These are phyloP conservation scores for Xylariaceae sp. DNA, from an alignment of 2,329 filamentous ascomycete species.

Conservation along the genomic window DNA sequence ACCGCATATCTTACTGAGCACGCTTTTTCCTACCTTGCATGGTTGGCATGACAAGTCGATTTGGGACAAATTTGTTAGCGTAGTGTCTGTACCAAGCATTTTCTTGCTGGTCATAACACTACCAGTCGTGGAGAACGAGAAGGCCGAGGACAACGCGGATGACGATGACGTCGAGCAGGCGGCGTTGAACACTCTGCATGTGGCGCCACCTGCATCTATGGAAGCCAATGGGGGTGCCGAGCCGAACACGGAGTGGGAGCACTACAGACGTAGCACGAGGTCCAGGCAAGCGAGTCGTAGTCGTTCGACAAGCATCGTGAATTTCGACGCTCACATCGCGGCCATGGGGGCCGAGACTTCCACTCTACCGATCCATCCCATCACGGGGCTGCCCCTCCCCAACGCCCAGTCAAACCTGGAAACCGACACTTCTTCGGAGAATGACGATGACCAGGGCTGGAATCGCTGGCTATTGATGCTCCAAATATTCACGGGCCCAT, in stretches of 20 bases:
- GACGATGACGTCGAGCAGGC: conserved; percentile 36
- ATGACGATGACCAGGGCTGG: conserved; percentile 57
- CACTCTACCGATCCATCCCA: conserved; percentile 7
- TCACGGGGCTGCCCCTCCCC: conserved; percentile 18
- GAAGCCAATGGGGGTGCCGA: conserved; percentile 33
- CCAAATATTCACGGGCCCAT: conserved; percentile 80
- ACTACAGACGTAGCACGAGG: conserved; percentile 47
- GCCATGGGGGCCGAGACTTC: conserved; percentile 11
- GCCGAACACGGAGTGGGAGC: conserved; percentile 54
- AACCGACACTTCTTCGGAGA: conserved; percentile 27
- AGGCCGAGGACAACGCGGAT: conserved; percentile 46
- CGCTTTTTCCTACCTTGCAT: conserved; percentile 81
- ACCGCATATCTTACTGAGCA: conserved; percentile 64
- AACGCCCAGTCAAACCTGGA: conserved; percentile 26
- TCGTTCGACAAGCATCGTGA: conserved; percentile 31
- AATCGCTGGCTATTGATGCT: conserved; percentile 84
- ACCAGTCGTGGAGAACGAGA: conserved; percentile 76
- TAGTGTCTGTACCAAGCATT: conserved; percentile 83
- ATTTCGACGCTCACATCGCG: conserved; percentile 20
- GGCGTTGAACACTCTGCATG: conserved; percentile 27
- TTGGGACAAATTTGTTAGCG: conserved; percentile 76
- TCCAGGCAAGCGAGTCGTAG: conserved; percentile 30
- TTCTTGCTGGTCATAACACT: conserved; percentile 85
- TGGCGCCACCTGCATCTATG: conserved; percentile 34
- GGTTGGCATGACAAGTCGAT: conserved; percentile 75